Base-by-base conservation (phyloP, 2,329 filamentous ascomycete genomes). In the Diaporthe citrichinensis region DNA sequence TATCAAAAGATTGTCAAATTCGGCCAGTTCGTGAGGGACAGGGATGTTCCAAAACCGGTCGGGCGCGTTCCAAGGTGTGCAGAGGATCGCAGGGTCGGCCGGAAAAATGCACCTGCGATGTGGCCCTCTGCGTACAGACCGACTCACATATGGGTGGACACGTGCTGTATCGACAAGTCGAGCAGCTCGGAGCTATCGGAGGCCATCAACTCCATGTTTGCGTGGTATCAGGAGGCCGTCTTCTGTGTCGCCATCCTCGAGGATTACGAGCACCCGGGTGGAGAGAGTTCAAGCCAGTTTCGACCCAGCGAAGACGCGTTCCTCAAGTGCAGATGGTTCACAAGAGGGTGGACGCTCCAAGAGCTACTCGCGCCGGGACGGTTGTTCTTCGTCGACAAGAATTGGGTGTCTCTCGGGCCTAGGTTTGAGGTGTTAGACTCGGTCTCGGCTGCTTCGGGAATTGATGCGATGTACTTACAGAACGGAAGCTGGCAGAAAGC, bases 101-200 rank as follows among this genome's bases (percentile, higher is more conserved):
- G 68, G 36, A 44, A 61, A 8, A 49, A 49, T 34, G 68, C 53
- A 2, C 17, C 59, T 25, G 51, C 36, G 14, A 28, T 53, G 65
- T 46, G 58, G 23, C 49, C 34, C 49, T 44, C 46, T 23, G 58
- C 71, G 1, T 55, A 44, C 10, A 55, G 36, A 20, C 49, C 61
- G 31, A 74, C 39, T 17, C 72, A 69, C 28, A 17, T 72, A 8
- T 76, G 73, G 75, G 72, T 76, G 1, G 75, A 76, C 28, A 76
- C 75, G 8, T 76, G 75, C 68, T 76, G 75, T 51, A 76, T 76
- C 28, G 73, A 76, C 28, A 76, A 75, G 68, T 67, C 67, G 1
- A 72, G 58, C 36, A 72, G 67, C 51, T 59, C 68, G 9, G 75
- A 76, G 59, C 53, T 76, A 2, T 59, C 59, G n/a, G 72, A 75